phyloP scores from a whole-genome alignment of 2,329 filamentous ascomycete species.

The Cladosporium sp. region DNA sequence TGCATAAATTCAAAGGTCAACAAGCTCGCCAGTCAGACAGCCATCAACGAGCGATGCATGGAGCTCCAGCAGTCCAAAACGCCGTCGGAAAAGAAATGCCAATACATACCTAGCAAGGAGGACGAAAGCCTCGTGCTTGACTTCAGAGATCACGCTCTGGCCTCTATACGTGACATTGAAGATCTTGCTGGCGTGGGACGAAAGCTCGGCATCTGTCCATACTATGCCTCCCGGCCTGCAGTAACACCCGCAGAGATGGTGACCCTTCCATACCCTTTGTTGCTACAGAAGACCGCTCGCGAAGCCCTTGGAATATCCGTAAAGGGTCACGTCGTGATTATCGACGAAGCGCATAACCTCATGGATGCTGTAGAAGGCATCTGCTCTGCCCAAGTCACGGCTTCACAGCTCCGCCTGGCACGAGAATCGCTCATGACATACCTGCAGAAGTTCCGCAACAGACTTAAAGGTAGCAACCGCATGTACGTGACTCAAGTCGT shows the following conservation, averaged over 20 bases:
- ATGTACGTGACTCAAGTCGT: slow-evolving; percentile 88
- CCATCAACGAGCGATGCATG: slow-evolving; percentile 90
- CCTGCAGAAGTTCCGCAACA: slow-evolving; percentile 82
- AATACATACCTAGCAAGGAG: slow-evolving; percentile 76
- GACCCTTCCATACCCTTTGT: slow-evolving; percentile 85
- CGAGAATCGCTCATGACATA: slow-evolving; percentile 78
- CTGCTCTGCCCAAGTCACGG: slow-evolving; percentile 73
- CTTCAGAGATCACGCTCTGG: slow-evolving; percentile 82
- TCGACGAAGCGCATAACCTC: slow-evolving; percentile 96
- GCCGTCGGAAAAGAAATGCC: slow-evolving; percentile 67
- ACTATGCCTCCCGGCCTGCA: slow-evolving; percentile 87
- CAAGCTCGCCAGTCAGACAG: slow-evolving; percentile 66
- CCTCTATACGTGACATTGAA: slow-evolving; percentile 88
- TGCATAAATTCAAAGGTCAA: slow-evolving; percentile 88
- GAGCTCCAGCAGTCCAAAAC: slow-evolving; percentile 77
- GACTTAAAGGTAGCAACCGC: slow-evolving; percentile 84
- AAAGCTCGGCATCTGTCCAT: slow-evolving; percentile 80
- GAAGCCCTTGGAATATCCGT: slow-evolving; percentile 85
- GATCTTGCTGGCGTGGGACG: slow-evolving; percentile 79
- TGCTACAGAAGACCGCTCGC: slow-evolving; percentile 82
- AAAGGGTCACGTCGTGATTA: slow-evolving; percentile 86
- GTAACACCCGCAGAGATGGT: slow-evolving; percentile 77
- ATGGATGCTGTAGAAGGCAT: slow-evolving; percentile 92
- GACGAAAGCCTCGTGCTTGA: slow-evolving; percentile 69
- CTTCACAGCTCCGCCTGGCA: slow-evolving; percentile 71